phyloP scores from a whole-genome alignment of 2,329 filamentous ascomycete genomes.

The Phyllosticta capitalensis region DNA sequence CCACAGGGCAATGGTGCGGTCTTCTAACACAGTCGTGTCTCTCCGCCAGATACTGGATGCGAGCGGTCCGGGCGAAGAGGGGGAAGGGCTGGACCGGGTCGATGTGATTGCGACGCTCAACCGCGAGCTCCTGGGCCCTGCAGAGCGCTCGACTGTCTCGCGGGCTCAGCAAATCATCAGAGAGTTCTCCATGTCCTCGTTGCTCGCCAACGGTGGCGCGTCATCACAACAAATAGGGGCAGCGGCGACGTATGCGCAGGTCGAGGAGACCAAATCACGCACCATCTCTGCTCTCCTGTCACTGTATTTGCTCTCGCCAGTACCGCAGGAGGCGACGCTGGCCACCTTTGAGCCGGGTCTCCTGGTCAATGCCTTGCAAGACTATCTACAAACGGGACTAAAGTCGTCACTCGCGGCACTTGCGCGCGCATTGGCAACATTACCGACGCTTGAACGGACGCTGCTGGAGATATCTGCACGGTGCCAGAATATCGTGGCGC shows the following conservation, averaged over 20 bases:
- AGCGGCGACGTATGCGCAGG: slow-evolving; percentile 45
- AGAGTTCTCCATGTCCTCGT: slow-evolving; percentile 67
- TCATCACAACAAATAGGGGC: slow-evolving; percentile 16
- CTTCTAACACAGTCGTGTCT: slow-evolving; percentile 67
- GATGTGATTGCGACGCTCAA: slow-evolving; percentile 62
- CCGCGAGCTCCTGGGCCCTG: slow-evolving; percentile 57
- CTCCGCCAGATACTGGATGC: slow-evolving; percentile 63
- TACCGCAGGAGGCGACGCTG: slow-evolving; percentile 18
- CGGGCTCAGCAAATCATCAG: slow-evolving; percentile 69
- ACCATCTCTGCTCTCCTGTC: slow-evolving; percentile 65
- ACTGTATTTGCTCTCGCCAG: slow-evolving; percentile 67
- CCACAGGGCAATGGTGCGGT: slow-evolving; percentile 70
- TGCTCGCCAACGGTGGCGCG: slow-evolving; percentile 29
- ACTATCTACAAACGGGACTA: slow-evolving; percentile 71
- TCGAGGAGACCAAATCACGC: slow-evolving; percentile 65
- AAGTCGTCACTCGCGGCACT: slow-evolving; percentile 70
- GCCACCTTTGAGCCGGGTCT: slow-evolving; percentile 55
- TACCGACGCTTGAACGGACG: slow-evolving; percentile 74
- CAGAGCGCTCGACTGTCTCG: slow-evolving; percentile 64
- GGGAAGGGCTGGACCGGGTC: slow-evolving; percentile 64
- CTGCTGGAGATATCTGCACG: slow-evolving; percentile 71
- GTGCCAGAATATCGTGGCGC: slow-evolving; percentile 84
- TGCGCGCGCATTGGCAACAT: slow-evolving; percentile 63
- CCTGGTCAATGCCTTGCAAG: slow-evolving; percentile 66
- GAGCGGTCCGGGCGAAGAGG: slow-evolving; percentile 62